Conservation (phyloP, 2,329 filamentous ascomycete genomes). For the Arthroderma sp. region DNA sequence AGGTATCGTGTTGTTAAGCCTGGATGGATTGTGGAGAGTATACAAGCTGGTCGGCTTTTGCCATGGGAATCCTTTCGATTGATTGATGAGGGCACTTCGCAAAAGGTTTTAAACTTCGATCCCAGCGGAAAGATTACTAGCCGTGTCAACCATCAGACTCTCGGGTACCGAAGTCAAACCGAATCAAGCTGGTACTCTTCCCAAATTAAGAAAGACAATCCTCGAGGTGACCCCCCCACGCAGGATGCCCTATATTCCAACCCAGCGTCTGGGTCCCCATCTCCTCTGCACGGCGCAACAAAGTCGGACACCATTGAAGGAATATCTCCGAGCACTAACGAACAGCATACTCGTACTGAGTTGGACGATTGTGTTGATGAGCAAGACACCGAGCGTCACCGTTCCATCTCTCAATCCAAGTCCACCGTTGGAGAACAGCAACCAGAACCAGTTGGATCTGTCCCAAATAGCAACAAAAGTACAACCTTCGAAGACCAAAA, state of each 20-base stretch:
- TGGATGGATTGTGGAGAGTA: constrained; percentile 84
- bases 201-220: constrained; percentile 40
- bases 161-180: constrained; percentile 68
- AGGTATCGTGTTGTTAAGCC: constrained; percentile 88
- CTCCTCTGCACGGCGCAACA: not conserved
- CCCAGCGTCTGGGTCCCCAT: not conserved
- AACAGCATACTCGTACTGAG: not conserved
- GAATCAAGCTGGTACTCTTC: constrained; percentile 70
- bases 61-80: constrained; percentile 80
- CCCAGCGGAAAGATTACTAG: constrained; percentile 50
- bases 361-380: not conserved
- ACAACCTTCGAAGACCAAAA: constrained; percentile 92
- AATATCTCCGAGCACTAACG: not conserved
- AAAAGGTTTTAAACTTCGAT: constrained; percentile 59
- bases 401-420: not conserved
- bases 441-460: not conserved
- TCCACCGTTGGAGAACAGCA: not conserved
- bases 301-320: not conserved
- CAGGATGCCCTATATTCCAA: too few relatives aligned
- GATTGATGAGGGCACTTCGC: constrained; percentile 67
- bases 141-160: constrained; percentile 46
- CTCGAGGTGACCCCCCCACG: not conserved
- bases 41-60: constrained; percentile 64
- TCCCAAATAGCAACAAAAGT: not conserved
- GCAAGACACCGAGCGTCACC: not conserved